Conservation (phyloP, 257 asterid species). For the Gynochthodes officinalis region DNA sequence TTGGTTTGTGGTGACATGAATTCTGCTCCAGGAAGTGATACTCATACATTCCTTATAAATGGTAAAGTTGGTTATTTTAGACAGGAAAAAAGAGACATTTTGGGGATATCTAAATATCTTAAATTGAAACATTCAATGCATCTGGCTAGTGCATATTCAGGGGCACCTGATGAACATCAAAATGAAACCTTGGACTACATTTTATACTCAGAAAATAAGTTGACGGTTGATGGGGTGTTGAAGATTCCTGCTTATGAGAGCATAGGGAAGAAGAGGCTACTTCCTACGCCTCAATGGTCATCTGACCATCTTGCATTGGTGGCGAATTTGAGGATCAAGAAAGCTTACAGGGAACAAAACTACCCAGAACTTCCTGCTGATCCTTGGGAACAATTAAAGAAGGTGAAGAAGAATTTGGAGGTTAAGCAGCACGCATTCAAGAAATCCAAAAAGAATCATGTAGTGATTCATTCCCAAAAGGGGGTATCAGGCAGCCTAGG, state of each 20-base stretch:
- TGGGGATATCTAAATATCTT: not conserved
- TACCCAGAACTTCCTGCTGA: conserved; percentile 7
- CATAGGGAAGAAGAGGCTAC: not conserved
- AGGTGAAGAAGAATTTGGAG: conserved; percentile 11
- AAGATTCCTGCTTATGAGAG: conserved; percentile 5
- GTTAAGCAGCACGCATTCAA: not conserved
- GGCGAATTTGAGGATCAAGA: conserved; percentile 6
- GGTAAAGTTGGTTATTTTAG: conserved; percentile 8
- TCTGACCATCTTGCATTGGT: conserved; percentile 9
- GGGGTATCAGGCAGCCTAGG: too few relatives aligned
- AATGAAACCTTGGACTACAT: conserved; percentile 8
- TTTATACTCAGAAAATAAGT: conserved; percentile 6
- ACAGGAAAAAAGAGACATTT: conserved; percentile 7
- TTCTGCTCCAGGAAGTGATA: conserved; percentile 10
- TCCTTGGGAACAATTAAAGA: conserved; percentile 6
- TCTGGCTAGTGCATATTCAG: conserved; percentile 4
- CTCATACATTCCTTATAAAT: not conserved
- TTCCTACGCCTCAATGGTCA: conserved; percentile 17
- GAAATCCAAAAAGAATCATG: not conserved
- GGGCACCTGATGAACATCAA: not conserved
- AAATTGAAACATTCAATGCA: conserved; percentile 1
- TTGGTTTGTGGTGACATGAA: conserved; percentile 5
- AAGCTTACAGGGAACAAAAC: not conserved
- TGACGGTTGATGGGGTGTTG: conserved; percentile 12
- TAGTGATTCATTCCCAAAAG: not conserved